Base-by-base conservation (phyloP, 179 eudicot species). In the Pouteria campechiana region DNA sequence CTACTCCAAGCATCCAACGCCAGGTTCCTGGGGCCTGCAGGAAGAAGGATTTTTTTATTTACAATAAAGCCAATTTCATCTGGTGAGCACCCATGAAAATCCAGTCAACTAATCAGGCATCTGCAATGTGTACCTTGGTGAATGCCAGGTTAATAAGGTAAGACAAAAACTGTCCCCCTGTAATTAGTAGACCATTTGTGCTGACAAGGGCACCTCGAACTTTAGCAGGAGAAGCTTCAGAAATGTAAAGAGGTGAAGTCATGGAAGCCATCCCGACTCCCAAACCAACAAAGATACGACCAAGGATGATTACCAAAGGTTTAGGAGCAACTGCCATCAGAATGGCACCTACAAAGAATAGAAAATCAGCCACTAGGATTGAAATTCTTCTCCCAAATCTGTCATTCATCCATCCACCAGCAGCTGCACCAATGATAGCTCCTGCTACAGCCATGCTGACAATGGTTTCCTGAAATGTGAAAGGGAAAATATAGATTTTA, bases 251-350 rank as follows among this genome's bases (percentile, higher is more conserved):
- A 6, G 90, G 94, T 1, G 94, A 34, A 21, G 94, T 84, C 90
- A 84, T 75, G 35, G 94, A 84, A 2, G 90, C 94, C 89, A 80
- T 72, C 3, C 90, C 94, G 2, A 84, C 90, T n/a, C 90, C 94
- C 20, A 80, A 25, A 32, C 94, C 94, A 1, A 84, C 86, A 12
- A 80, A 72, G 23, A 84, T 24, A 24, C 90, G 48, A 43, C 94
- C 94, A 2, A 81, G 20, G 25, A 84, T 84, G 36, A 84, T 77
- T 58, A 80, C 51, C 83, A 70, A 74, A 6, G 94, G 94, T 20
- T 61, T 68, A 11, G 63, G 64, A 17, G 90, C 64, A 8, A 56
- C 25, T 2, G 81, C 74, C 94, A 81, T 84, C 39, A 81, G 17
- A 20, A 84, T 38, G 17, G 90, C 77, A 37, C 94, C 94, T 10